These are phyloP conservation scores for Wickerhamiella musiphila DNA, from an alignment of 805 yeast genomes.

Conservation along the genomic window DNA sequence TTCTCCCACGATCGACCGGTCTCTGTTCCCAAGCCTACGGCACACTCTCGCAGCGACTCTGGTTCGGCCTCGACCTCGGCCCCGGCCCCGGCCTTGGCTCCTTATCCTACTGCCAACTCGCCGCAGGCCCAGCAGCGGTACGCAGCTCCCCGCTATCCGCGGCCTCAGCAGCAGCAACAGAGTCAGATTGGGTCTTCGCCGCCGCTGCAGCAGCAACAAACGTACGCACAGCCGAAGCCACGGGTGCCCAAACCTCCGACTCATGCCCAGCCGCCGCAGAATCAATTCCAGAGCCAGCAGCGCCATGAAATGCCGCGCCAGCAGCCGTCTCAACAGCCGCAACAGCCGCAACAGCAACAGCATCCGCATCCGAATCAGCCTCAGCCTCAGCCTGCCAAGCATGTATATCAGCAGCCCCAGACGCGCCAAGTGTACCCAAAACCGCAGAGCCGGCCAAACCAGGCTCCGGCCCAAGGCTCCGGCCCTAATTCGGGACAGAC, in stretches of 20 bases:
- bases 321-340: slow-evolving; percentile 1
- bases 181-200: neutral
- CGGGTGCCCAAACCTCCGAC: slow-evolving; percentile 1
- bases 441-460: too few species aligned
- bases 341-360: neutral
- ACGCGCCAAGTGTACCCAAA: neutral
- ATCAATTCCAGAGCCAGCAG: slow-evolving; percentile 3
- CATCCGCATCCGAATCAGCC: neutral
- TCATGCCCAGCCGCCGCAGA: neutral
- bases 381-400: neutral
- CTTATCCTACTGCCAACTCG: neutral
- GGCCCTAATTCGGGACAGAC: neutral
- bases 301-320: slow-evolving; percentile 2
- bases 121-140: neutral
- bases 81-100: neutral
- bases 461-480: neutral
- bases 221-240: slow-evolving; percentile 3
- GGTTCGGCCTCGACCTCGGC: neutral
- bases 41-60: too few species aligned
- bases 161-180: neutral
- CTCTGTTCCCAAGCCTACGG: too few species aligned
- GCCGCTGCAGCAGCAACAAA: slow-evolving; percentile 6
- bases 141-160: neutral
- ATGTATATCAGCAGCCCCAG: neutral
- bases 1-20: too few species aligned